These are phyloP conservation scores for Lecanicillium sp. DNA, from an alignment of 2,329 filamentous ascomycete species.

Conservation along the genomic window DNA sequence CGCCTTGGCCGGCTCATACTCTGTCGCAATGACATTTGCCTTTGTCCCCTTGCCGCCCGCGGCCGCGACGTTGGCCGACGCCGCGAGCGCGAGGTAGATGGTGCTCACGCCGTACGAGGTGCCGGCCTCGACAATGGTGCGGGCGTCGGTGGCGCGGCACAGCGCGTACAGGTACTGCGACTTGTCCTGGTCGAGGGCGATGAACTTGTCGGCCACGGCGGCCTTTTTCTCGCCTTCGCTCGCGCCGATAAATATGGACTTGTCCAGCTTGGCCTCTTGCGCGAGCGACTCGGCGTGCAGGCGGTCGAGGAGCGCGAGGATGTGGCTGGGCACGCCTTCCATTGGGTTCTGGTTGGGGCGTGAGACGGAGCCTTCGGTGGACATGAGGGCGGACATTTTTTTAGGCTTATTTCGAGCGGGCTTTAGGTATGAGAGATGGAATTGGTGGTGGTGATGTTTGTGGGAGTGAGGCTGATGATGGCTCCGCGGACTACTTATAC, in stretches of 20 bases:
- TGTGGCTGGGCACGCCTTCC: slow-evolving; percentile 8
- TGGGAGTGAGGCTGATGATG: too few species aligned
- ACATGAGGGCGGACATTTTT: too few species aligned
- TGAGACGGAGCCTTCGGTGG: too few species aligned
- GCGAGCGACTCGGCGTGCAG: slow-evolving; percentile 12
- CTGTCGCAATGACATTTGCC: slow-evolving; percentile 42
- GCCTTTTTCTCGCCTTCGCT: slow-evolving; percentile 17
- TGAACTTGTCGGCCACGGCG: slow-evolving; percentile 42
- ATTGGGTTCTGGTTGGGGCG: slow-evolving; percentile 7
- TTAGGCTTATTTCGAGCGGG: too few species aligned
- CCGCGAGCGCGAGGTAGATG: slow-evolving; percentile 50
- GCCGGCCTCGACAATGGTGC: slow-evolving; percentile 46
- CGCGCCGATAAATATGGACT: slow-evolving; percentile 1
- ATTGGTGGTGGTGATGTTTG: too few species aligned
- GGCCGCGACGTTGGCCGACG: slow-evolving; percentile 29
- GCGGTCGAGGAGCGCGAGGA: slow-evolving; percentile 10
- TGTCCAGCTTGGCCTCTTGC: slow-evolving; percentile 11
- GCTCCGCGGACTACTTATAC: too few species aligned
- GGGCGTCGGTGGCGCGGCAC: slow-evolving; percentile 34
- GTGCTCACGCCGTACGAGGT: slow-evolving; percentile 52
- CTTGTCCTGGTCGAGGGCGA: slow-evolving; percentile 49
- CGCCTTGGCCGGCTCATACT: slow-evolving; percentile 46
- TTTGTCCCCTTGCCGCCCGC: slow-evolving; percentile 1
- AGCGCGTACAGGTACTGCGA: slow-evolving; percentile 44
- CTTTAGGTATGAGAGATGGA: too few species aligned